Conservation (phyloP, 2,329 filamentous ascomycete genomes). For the Cladosporium colombiae region DNA sequence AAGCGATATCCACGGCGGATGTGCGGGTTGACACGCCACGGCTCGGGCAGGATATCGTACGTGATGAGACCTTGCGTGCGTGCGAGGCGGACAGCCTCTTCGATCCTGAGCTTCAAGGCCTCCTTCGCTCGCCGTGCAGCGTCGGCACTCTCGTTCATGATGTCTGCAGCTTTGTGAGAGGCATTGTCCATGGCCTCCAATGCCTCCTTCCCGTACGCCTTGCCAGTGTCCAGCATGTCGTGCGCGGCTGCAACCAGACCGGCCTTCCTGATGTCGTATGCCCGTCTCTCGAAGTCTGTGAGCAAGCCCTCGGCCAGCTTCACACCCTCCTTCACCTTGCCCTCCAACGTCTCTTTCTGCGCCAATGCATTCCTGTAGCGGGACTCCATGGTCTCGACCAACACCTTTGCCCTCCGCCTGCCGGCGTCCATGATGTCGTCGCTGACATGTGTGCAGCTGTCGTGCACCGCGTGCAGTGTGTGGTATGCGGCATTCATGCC, state of each 20-base stretch:
- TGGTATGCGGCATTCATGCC: constrained; percentile 82
- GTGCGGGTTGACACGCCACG: constrained; percentile 94
- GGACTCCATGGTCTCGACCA: constrained; percentile 88
- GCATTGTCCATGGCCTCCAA: constrained; percentile 80
- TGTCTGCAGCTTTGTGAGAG: constrained; percentile 70
- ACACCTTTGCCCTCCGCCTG: constrained; percentile 76
- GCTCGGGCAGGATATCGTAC: constrained; percentile 86
- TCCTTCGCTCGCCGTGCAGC: constrained; percentile 80
- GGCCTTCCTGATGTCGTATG: constrained; percentile 75
- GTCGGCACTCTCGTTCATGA: constrained; percentile 79
- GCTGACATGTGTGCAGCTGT: constrained; percentile 84
- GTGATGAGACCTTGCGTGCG: constrained; percentile 78
- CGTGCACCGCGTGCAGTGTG: constrained; percentile 81
- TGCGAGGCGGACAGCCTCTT: constrained; percentile 81
- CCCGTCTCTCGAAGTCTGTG: constrained; percentile 78
- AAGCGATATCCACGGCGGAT: constrained; percentile 92
- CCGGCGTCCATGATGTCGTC: constrained; percentile 88
- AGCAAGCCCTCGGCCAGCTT: constrained; percentile 83
- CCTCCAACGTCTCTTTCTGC: constrained; percentile 82
- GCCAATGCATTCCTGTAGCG: constrained; percentile 84
- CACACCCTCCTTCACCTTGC: constrained; percentile 87
- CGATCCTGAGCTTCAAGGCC: constrained; percentile 59
- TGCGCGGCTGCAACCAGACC: constrained; percentile 73
- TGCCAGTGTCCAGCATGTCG: constrained; percentile 74
- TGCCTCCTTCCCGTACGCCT: constrained; percentile 74